A percentile compares a stretch with the other conserved stretches of the same genome.
Evolutionary conservation across 495 filamentous ascomycete species (phyloP).

Genomic region (Neurospora terricola): DNA sequence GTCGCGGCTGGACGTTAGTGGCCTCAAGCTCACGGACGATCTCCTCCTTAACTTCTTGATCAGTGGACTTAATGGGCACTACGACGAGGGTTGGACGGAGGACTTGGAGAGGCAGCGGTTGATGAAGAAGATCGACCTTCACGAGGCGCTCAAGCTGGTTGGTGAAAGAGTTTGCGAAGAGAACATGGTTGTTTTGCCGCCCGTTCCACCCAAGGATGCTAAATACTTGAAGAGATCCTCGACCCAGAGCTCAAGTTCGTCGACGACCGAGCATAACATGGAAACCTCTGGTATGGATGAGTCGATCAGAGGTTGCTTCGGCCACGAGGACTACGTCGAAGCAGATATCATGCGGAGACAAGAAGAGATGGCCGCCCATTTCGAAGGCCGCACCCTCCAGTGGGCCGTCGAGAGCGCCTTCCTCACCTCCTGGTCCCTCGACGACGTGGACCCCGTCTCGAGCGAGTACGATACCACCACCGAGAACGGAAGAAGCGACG

Average conservation of each 20-base stretch:
- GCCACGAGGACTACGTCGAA: background rate
- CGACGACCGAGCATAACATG: no score
- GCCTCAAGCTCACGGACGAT: background rate
- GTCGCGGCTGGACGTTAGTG: background rate
- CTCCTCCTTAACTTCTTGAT: background rate
- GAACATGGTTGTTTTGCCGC: background rate
- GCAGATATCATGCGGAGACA: background rate
- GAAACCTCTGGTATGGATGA: no score
- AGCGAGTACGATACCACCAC: background rate
- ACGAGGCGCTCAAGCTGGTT: background rate
- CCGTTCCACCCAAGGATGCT: background rate
- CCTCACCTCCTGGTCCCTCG: background rate
- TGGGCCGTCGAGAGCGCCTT: background rate
- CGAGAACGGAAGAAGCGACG: background rate
- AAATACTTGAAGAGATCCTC: background rate
- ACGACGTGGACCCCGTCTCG: background rate
- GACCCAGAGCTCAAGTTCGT: background rate
- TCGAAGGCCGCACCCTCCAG: background rate
- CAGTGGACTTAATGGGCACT: background rate
- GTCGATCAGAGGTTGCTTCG: background rate
- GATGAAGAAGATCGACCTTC: background rate
- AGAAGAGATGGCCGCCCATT: background rate
- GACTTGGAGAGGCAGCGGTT: background rate
- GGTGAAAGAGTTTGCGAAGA: background rate
- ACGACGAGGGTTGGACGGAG: background rate